Evolutionary conservation across 805 yeast genomes (phyloP), one percentile per base, ranked within the genome.

Genomic region (Sugiyamaella lignohabitans): DNA sequence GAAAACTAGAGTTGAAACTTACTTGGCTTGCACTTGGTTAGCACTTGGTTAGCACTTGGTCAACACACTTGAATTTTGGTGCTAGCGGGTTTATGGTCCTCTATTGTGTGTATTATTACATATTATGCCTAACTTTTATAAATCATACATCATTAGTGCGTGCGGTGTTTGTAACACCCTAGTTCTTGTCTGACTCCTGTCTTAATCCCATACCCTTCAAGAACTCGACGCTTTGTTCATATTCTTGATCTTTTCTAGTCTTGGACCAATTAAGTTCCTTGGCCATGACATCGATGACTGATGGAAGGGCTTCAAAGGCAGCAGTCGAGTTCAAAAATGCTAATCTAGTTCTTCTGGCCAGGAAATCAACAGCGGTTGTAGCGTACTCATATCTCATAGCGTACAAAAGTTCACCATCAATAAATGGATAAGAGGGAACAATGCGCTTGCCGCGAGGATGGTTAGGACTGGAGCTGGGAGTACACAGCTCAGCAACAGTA

Each of bases 261-360:
- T 71, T 71, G 55, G 72, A 72, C 98, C 98, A 89, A 41, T 76
- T 68, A 52, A 84, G 73, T 65, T 85, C 93, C 44, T 76, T 72
- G 55, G 80, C 88, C 93, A 89, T 84, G 53, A 87, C 75, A 57
- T 84, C 84, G 43, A 85, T 88, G 34, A 91, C 95, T 52, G 82
- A 84, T 53, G 87, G 94, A 47, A 89, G 80, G 14, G 94, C 84
- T 43, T 70, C 73, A 53, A 80, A 69, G 11, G 97, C 96, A 54
- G 84, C 87, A 64, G 79, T 79, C 37, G 93, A 86, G 68, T 89
- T 89, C 63, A 89, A 73, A 72, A 88, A 91, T 2, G 96, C 95
- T 63, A 87, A 79, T 68, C 98, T 80, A 45, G 91, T 82, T 74
- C 98, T 83, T 74, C 97, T 84, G 47, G 95, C 87, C 55, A 89